phyloP scores from a whole-genome alignment of 768 basidiomycete species.

The Leucocoprinus leucothites region DNA sequence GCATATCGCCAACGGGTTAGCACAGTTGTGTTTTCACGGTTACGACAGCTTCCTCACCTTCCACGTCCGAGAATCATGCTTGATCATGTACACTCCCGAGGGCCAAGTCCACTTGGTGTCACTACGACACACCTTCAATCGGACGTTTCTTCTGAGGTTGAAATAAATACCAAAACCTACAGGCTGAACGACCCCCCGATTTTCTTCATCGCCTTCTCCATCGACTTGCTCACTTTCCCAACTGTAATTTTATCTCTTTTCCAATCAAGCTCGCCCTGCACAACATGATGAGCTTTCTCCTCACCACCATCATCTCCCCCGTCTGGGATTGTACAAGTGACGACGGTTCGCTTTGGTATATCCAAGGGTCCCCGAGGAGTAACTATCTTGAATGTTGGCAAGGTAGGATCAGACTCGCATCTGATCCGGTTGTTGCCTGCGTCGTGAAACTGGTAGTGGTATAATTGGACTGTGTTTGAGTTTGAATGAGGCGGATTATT shows the following conservation, averaged over 20 bases:
- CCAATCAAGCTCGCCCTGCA: constrained; percentile 14
- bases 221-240: not conserved
- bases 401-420: not conserved
- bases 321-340: not conserved
- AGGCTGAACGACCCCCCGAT: not conserved
- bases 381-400: constrained; percentile 8
- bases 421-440: constrained; percentile 12
- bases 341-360: not conserved
- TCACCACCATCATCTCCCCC: too few relatives aligned
- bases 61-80: constrained; percentile 11
- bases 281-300: not conserved
- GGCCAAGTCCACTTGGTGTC: constrained; percentile 18
- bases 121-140: too few relatives aligned
- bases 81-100: constrained; percentile 13
- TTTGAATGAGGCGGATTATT: not conserved
- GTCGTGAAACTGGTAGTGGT: constrained; percentile 5
- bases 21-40: not conserved
- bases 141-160: too few relatives aligned
- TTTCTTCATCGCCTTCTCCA: constrained; percentile 11
- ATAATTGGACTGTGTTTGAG: not conserved
- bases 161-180: too few relatives aligned
- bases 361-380: constrained; percentile 9
- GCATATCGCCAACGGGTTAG: not conserved
- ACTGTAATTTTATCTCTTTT: constrained; percentile 14
- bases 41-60: constrained; percentile 9